Conservation (phyloP, 768 basidiomycete genomes). For the Calocybe cyanea region DNA sequence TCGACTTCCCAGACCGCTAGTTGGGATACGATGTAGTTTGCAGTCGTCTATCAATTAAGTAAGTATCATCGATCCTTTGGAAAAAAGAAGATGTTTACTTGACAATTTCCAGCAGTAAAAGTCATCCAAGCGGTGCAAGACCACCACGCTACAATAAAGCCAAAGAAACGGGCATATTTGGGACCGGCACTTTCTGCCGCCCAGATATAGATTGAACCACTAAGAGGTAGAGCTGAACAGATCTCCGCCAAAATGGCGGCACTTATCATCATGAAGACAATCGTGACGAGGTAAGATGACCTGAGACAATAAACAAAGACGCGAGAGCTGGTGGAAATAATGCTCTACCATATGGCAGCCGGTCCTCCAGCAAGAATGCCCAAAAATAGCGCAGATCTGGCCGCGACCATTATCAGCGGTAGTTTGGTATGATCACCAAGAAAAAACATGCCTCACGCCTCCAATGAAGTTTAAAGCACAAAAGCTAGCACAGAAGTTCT, state of each 20-base stretch:
- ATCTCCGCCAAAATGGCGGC: constrained; percentile 86
- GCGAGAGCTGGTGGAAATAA: neutral
- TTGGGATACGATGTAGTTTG: constrained; percentile 87
- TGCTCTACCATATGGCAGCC: constrained; percentile 70
- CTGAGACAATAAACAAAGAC: constrained; percentile 33
- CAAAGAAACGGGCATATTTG: constrained; percentile 81
- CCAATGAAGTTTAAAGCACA: constrained; percentile 91
- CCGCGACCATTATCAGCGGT: constrained; percentile 1
- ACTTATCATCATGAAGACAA: constrained; percentile 86
- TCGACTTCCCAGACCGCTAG: constrained; percentile 74
- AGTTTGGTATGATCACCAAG: neutral
- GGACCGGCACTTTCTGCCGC: constrained; percentile 90
- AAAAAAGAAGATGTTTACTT: constrained; percentile 42
- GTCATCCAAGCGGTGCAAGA: constrained; percentile 96
- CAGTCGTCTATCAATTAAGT: constrained; percentile 55
- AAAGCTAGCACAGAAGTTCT: constrained; percentile 87
- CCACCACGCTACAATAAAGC: constrained; percentile 93
- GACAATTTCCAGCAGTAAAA: constrained; percentile 83
- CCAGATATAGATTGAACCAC: constrained; percentile 94
- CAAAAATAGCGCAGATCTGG: constrained; percentile 75
- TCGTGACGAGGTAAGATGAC: constrained; percentile 81
- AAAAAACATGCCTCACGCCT: constrained; percentile 58
- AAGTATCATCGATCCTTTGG: neutral
- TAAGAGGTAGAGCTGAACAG: constrained; percentile 82
- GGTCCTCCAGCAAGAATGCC: constrained; percentile 85